Evolutionary conservation across 345 rosid genomes (phyloP), one percentile per base, ranked within the genome.

Genomic region (Trapa incisa): DNA sequence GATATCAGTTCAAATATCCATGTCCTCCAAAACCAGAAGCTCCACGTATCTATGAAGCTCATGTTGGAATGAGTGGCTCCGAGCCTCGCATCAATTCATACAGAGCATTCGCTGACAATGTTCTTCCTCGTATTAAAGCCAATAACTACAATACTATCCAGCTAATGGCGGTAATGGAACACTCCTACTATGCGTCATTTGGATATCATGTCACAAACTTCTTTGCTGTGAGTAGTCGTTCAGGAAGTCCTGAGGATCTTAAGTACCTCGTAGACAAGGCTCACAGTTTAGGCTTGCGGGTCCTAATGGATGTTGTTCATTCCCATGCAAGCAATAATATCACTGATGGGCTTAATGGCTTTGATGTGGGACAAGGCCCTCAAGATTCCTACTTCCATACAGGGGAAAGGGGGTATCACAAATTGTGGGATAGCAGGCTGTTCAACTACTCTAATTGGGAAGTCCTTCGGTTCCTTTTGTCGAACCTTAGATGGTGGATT

Each of bases 401-500:
- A 1, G 95, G 89, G 66, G 87, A 84, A 65, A 75, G 72, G 47
- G 95, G 95, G 63, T 88, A 86, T 78, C 96, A 88, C 78, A 77
- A 75, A 69, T 68, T 79, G 72, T 88, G 96, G 91, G 91, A 88
- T 72, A 88, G 91, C 71, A 82, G 89, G 71, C 80, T 88, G 70
- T 88, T 88, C 72, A 88, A 88, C 72, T 88, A 86, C 83, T 82
- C 85, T 43, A 86, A 86, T 71, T 88, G 96, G 96, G 96, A 88
- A 76, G 91, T 88, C 66, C 91, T 86, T 72, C 91, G 96, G 54
- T 88, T 88, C 76, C 87, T 88, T 53, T 78, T 88, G 60, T 88
- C 96, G 33, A 88, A 88, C 80, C 80, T 88, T 79, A 79, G 87
- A 72, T 88, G 96, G 96, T 88, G 96, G 96, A 79, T 88, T 65